A percentile compares a stretch with the other conserved stretches of the same genome.
phyloP scores from a whole-genome alignment of 2,329 filamentous ascomycete species.

The Massarina eburnea region DNA sequence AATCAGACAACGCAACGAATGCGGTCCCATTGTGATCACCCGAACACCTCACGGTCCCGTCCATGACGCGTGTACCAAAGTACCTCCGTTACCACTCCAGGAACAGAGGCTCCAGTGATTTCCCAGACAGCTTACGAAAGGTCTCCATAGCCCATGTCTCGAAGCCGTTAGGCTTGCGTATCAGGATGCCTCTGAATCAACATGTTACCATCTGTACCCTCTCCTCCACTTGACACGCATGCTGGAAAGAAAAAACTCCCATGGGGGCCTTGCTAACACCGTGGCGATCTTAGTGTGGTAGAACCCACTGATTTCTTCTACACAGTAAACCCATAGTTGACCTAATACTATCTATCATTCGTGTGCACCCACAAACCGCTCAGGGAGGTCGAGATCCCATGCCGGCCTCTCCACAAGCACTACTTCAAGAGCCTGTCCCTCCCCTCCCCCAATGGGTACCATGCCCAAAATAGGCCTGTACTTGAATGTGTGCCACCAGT shows the following conservation, averaged over 20 bases:
- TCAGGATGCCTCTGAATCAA: neutral
- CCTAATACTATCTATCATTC: conserved; percentile 25
- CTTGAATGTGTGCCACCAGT: conserved; percentile 83
- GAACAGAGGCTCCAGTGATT: neutral
- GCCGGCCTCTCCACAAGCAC: conserved; percentile 84
- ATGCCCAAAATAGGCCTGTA: conserved; percentile 90
- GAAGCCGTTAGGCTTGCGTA: conserved; percentile 4
- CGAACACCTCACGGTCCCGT: neutral
- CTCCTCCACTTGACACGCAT: neutral
- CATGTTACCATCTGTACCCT: neutral
- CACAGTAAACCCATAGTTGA: neutral
- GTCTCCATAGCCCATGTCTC: conserved; percentile 3
- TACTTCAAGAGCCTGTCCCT: conserved; percentile 66
- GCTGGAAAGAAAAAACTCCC: neutral
- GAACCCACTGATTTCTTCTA: no score
- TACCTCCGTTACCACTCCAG: neutral
- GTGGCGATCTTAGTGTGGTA: neutral
- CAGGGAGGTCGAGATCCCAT: conserved; percentile 78
- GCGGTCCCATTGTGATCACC: no score
- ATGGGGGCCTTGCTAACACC: neutral
- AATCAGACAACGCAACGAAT: no score
- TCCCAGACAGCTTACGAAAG: conserved; percentile 4
- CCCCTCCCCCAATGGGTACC: conserved; percentile 53
- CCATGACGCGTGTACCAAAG: neutral
- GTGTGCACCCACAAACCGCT: conserved; percentile 55